Conservation (phyloP, 371 early-diverging fungal genomes). For the Lichtheimia corymbifera region DNA sequence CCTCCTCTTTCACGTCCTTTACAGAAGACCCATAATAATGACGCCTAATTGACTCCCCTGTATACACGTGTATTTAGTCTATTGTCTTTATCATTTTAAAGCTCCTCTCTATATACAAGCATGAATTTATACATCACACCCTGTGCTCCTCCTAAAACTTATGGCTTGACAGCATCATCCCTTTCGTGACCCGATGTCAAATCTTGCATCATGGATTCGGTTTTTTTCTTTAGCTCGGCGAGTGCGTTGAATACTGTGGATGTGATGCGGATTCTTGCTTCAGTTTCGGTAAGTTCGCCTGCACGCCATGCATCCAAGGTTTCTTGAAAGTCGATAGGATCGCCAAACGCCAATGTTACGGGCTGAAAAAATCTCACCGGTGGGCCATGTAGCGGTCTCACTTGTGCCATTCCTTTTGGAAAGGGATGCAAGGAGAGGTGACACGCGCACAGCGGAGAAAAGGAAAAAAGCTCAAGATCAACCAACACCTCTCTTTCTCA, state of each 20-base stretch:
- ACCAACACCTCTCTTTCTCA: too few species aligned
- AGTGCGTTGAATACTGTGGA: conserved; percentile 55
- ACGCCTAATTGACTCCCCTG: too few species aligned
- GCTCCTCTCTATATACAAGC: too few species aligned
- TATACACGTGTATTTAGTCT: too few species aligned
- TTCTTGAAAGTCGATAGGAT: conserved; percentile 67
- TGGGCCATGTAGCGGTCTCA: conserved; percentile 52
- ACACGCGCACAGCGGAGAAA: not conserved
- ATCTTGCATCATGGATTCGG: conserved; percentile 12
- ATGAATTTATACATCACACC: too few species aligned
- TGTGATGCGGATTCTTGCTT: conserved; percentile 62
- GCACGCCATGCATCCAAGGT: conserved; percentile 57
- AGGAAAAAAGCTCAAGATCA: not conserved
- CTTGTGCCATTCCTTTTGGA: conserved; percentile 42
- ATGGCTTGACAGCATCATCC: conserved; percentile 11
- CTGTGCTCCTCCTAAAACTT: not conserved
- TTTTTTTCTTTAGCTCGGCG: conserved; percentile 39
- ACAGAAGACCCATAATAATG: too few species aligned
- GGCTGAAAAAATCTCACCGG: conserved; percentile 39
- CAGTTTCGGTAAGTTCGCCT: conserved; percentile 49
- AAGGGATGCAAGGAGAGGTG: not conserved
- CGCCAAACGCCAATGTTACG: conserved; percentile 64
- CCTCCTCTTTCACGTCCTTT: too few species aligned
- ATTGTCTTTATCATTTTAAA: too few species aligned
- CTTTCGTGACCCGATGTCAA: conserved; percentile 8